A percentile compares a stretch with the other conserved stretches of the same genome.
Evolutionary conservation across 148 eudicot species (phyloP).

Genomic region (Heliosperma pusillum): DNA sequence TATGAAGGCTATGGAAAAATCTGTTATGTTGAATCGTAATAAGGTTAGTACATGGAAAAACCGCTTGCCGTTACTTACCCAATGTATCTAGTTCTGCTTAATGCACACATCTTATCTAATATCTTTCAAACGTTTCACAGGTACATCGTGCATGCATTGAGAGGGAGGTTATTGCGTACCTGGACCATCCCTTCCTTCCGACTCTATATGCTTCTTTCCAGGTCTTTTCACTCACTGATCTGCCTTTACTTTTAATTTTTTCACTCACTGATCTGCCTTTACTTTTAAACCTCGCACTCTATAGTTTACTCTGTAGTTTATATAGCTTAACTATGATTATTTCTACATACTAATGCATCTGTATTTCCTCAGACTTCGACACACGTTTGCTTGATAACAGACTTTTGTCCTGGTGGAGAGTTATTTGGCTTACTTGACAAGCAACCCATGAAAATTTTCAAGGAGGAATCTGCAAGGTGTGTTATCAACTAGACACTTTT

Average conservation of each 20-base stretch:
- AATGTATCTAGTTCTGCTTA: background rate
- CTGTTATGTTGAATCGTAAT: conserved; percentile 86
- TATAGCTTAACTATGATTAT: no score
- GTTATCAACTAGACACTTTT: background rate
- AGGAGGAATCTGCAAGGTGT: conserved; percentile 96
- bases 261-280: background rate
- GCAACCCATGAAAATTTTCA: conserved; percentile 89
- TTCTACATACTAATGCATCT: conserved; percentile 27
- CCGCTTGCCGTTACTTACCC: background rate
- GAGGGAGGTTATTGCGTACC: conserved; percentile 78
- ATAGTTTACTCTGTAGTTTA: background rate
- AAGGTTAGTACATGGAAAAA: conserved; percentile 54
- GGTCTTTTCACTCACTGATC: conserved; percentile 35
- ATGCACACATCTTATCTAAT: conserved; percentile 9
- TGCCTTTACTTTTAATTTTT: background rate
- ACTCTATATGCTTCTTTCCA: conserved; percentile 87
- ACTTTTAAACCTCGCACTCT: background rate
- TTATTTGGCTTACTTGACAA: conserved; percentile 90
- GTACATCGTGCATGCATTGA: conserved; percentile 97
- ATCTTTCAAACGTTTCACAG: conserved; percentile 41
- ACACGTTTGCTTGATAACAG: conserved; percentile 94
- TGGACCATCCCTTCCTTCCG: conserved; percentile 97
- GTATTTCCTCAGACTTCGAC: conserved; percentile 67
- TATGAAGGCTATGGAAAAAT: conserved; percentile 99
- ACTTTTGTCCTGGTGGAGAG: conserved; percentile 97